Conservation (phyloP, 495 filamentous ascomycete species). For the Talaromyces liani region DNA sequence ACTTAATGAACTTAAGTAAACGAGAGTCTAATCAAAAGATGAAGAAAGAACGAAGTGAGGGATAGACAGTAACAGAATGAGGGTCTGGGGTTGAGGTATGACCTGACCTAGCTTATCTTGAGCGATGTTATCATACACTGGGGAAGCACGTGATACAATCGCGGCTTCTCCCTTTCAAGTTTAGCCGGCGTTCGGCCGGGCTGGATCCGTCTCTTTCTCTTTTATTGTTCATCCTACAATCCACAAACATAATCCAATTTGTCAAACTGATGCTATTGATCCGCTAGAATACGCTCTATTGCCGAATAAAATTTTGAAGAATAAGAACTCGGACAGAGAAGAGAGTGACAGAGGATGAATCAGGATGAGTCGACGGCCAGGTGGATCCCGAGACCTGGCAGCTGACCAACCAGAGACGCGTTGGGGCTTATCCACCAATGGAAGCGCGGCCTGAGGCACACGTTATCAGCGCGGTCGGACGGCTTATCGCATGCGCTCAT, state of each 20-base stretch:
- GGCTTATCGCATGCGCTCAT: conserved; percentile 5
- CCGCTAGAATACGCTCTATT: not conserved
- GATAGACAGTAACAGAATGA: not conserved
- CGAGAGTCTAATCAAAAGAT: not conserved
- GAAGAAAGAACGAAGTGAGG: not conserved
- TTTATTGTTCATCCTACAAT: not conserved
- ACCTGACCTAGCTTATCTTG: not conserved
- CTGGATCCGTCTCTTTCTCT: not conserved
- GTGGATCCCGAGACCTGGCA: not conserved
- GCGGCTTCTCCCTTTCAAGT: no score
- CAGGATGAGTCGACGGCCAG: not conserved
- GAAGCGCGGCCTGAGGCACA: not conserved
- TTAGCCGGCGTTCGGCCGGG: not conserved
- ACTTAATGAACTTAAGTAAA: not conserved
- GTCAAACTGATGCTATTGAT: not conserved
- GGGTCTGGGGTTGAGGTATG: not conserved
- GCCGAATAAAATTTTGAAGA: not conserved
- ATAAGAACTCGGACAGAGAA: not conserved
- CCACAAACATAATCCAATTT: not conserved
- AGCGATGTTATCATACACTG: not conserved
- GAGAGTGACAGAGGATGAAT: not conserved
- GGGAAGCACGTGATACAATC: not conserved
- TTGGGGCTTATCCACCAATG: not conserved
- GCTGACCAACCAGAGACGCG: conserved; percentile 4
- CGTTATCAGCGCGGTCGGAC: not conserved